Percentiles rank a stretch among this genome's conserved stretches.
Conservation (phyloP, 768 basidiomycete species). For the Boletus vinaceobasis region DNA sequence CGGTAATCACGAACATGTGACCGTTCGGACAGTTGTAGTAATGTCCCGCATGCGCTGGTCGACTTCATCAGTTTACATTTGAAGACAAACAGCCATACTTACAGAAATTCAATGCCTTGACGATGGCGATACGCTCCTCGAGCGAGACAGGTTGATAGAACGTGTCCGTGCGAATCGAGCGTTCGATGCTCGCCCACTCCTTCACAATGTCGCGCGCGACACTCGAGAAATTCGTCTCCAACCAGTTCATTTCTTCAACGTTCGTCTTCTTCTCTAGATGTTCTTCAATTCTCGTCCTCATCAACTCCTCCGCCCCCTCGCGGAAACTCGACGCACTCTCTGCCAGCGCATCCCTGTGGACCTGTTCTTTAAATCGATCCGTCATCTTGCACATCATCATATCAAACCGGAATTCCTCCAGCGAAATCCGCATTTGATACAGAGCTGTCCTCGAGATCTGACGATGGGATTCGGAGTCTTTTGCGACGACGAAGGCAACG, state of each 20-base stretch:
- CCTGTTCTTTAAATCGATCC: constrained; percentile 15
- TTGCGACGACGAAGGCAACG: constrained; percentile 45
- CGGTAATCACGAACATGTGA: constrained; percentile 56
- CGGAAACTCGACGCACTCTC: constrained; percentile 15
- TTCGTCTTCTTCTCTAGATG: constrained; percentile 26
- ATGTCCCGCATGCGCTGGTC: constrained; percentile 40
- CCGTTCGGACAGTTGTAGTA: constrained; percentile 57
- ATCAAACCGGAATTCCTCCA: constrained; percentile 52
- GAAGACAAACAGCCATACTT: neutral
- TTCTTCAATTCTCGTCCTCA: neutral
- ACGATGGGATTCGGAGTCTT: constrained; percentile 48
- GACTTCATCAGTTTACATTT: neutral
- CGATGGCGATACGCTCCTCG: constrained; percentile 49
- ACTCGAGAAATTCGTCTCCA: constrained; percentile 40
- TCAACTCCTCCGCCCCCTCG: constrained; percentile 3
- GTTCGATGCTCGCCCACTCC: constrained; percentile 46
- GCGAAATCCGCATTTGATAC: constrained; percentile 40
- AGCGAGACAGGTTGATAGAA: constrained; percentile 53
- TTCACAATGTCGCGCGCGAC: constrained; percentile 38
- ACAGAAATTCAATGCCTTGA: constrained; percentile 52
- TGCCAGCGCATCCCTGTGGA: constrained; percentile 16
- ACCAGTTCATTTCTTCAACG: constrained; percentile 34
- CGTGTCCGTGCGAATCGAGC: constrained; percentile 37
- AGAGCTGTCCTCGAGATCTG: constrained; percentile 47
- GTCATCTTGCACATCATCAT: constrained; percentile 32